Base-by-base conservation (phyloP, 805 yeast species). In the Candida saitoana region DNA sequence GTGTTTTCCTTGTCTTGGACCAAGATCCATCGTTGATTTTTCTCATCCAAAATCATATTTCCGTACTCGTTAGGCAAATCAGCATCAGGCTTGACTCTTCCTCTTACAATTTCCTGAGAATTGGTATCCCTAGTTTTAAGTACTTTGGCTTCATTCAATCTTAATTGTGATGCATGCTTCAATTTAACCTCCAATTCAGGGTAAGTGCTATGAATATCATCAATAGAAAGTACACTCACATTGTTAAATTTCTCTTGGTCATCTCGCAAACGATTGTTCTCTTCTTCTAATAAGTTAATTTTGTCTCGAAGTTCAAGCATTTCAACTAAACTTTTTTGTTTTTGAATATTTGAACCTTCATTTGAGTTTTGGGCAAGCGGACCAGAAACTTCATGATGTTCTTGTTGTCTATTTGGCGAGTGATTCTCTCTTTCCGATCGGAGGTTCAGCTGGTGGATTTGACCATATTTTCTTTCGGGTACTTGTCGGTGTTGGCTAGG, bases 91-190 rank as follows among this genome's bases (percentile, higher is more conserved):
- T 60, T 57, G 24, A 69, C 65, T 15, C 58, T 55, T 3, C 74
- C 73, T 22, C 52, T 52, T 1, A 49, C 46, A 14, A 54, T 36
- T 41, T 39, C 8, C 38, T 41, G 36, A 11, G n/a, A 19, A 20
- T 32, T 27, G n/a, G 30, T 12, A 14, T 24, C 34, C 6, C 19
- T 25, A n/a, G 27, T 24, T 30, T 15, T 38, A 16, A 33, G n/a
- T 3, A 29, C 22, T 20, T 35, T 40, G 6, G 34, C 14, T 25
- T 40, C 46, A 16, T 36, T 44, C 29, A 34, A 25, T 22, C 54
- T 54, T 19, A 69, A 52, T 43, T 67, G 71, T 3, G 72, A 67
- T 3, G 67, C 57, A 30, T 66, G 44, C 42, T 66, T 69, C 71
- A 70, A 64, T 41, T 54, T 60, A 34, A 65, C 60, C 30, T 36